Percentiles rank a stretch among this genome's conserved stretches.
Evolutionary conservation across 768 basidiomycete species (phyloP).

Genomic region (Strobilomyces confusus): DNA sequence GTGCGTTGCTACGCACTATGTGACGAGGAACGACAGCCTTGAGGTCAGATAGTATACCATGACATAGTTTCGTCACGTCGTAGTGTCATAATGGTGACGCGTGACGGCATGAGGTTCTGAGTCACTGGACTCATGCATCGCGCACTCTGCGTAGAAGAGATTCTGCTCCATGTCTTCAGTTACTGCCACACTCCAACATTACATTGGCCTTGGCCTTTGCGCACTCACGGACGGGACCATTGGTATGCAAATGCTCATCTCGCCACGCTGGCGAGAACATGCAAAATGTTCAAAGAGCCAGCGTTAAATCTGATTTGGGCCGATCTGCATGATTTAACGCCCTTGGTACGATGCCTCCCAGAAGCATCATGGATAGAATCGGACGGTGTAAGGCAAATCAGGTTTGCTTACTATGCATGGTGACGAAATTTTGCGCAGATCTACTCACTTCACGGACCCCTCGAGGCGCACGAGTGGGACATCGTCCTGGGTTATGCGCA

Average conservation of each 20-base stretch:
- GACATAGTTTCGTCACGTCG: no score
- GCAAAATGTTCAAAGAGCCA: slow-evolving; percentile 10
- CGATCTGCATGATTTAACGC: slow-evolving; percentile 1
- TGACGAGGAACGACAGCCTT: no score
- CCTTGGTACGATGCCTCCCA: slow-evolving; percentile 11
- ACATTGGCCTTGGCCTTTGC: background rate
- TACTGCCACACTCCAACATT: background rate
- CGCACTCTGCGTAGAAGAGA: background rate
- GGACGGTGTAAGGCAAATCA: slow-evolving; percentile 2
- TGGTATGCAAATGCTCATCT: background rate
- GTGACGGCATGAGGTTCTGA: no score
- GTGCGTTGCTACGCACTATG: background rate
- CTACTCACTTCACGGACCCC: background rate
- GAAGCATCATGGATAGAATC: background rate
- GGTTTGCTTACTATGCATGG: background rate
- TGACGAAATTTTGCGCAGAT: background rate
- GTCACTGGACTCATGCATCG: no score
- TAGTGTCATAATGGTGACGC: no score
- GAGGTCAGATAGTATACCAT: no score
- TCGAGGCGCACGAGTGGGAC: slow-evolving; percentile 7
- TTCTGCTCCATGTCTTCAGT: background rate
- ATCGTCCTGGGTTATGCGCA: slow-evolving; percentile 6
- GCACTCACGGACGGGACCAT: background rate
- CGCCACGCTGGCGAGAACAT: slow-evolving; percentile 8
- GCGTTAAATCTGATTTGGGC: slow-evolving; percentile 12